These are phyloP conservation scores for Sclerotinia spermophila DNA, from an alignment of 2,329 filamentous ascomycete genomes.

Conservation along the genomic window DNA sequence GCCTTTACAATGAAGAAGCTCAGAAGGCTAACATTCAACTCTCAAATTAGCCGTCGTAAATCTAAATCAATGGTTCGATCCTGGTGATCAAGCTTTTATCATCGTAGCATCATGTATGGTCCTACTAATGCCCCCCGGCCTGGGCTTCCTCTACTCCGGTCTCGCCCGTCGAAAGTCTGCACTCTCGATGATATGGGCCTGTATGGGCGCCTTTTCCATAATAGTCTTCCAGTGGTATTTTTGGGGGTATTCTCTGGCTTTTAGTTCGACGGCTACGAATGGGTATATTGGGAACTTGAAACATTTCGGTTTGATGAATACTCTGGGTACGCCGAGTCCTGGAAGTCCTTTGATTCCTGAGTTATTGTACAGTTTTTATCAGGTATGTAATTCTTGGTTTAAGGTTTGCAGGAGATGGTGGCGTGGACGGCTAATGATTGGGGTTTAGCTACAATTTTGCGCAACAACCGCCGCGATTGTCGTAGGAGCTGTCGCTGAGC, in stretches of 20 bases:
- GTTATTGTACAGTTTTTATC: conserved; percentile 91
- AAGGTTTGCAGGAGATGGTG: neutral
- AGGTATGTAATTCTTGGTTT: conserved; percentile 48
- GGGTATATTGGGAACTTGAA: conserved; percentile 88
- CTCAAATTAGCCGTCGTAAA: conserved; percentile 66
- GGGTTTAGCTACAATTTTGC: conserved; percentile 88
- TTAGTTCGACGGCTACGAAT: conserved; percentile 76
- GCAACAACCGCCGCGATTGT: conserved; percentile 88
- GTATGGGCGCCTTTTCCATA: conserved; percentile 89
- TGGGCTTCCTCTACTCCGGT: conserved; percentile 96
- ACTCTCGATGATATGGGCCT: conserved; percentile 94
- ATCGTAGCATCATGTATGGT: conserved; percentile 88
- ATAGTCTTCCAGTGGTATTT: conserved; percentile 99
- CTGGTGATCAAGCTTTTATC: conserved; percentile 93
- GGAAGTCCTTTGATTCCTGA: conserved; percentile 86
- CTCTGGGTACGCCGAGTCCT: conserved; percentile 77
- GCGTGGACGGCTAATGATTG: neutral
- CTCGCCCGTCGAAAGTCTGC: conserved; percentile 97
- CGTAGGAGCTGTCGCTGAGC: conserved; percentile 88
- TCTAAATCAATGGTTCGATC: conserved; percentile 91
- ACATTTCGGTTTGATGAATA: conserved; percentile 85
- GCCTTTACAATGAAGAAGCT: neutral
- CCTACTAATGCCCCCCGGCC: conserved; percentile 91
- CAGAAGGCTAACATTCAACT: conserved; percentile 17
- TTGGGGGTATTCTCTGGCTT: conserved; percentile 96